Evolutionary conservation across 2,329 filamentous ascomycete species (phyloP), one percentile per base, ranked within the genome.

Genomic region (Scleromitrula shiraiana): DNA sequence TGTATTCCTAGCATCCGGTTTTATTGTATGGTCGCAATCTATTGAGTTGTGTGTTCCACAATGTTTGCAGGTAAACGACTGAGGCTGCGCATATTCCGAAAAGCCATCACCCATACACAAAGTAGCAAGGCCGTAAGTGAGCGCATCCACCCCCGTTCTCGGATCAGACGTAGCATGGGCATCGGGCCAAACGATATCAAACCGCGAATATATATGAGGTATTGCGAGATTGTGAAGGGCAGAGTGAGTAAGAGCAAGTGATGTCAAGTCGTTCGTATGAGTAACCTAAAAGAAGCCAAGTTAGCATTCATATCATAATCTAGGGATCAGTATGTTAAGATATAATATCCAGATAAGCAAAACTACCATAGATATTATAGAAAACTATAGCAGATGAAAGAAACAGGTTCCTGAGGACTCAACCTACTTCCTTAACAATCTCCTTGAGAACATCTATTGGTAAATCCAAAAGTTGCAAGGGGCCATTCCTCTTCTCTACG

Each of bases 151-250:
- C 49, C 83, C 84, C 33, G 80, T 80, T 36, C 82, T 75, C 46
- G 83, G 80, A 57, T 85, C 79, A 2, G 76, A 71, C 7, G 79
- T 73, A 7, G 76, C 71, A 53, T 77, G 75, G 26, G 78, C 78
- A 60, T 91, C 86, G 0, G 87, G 87, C 88, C 88, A 93, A 35
- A 91, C 84, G 54, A 93, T 93, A 62, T 93, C 87, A 66, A 93
- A 93, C 51, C 85, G 79, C 15, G 84, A 85, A 68, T 93, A 93
- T 55, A 93, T 88, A 58, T 83, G 80, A 15, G 87, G 86, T 20
- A 88, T 81, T 0, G 85, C 79, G 46, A 93, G 75, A 36, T 75
- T 73, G 67, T 93, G 85, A 10, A 94, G 75, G 23, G 82, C 81
- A 12, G 86, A 88, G 67, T 88, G 86, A 36, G 85, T 85, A 50